Evolutionary conservation across 106 monocot species (phyloP).

Genomic region (Dendrobium chrysotoxum): DNA sequence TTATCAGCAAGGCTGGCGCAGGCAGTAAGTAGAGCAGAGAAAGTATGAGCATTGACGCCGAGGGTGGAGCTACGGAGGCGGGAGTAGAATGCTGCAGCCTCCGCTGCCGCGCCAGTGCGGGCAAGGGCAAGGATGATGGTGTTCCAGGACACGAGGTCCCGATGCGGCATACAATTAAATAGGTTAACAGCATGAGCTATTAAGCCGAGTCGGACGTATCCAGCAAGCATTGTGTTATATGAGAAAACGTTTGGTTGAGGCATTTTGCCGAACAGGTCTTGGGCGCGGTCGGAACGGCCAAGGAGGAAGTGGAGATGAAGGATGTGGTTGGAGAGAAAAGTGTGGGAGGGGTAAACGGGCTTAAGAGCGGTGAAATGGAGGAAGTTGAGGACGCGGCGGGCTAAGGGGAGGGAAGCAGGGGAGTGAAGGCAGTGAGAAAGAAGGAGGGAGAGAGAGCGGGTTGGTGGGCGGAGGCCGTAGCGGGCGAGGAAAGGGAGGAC

Average conservation of each 20-base stretch:
- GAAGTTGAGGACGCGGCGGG: conserved; percentile 37
- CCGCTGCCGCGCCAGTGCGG: conserved; percentile 13
- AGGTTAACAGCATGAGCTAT: conserved; percentile 23
- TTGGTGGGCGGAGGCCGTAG: conserved; percentile 36
- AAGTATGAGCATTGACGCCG: conserved; percentile 38
- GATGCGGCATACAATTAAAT: conserved; percentile 46
- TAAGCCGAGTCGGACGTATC: conserved; percentile 43
- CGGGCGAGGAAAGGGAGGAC: conserved; percentile 41
- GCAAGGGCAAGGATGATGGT: conserved; percentile 58
- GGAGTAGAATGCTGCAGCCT: conserved; percentile 40
- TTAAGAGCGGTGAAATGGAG: conserved; percentile 35
- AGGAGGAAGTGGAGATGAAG: conserved; percentile 36
- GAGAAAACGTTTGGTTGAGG: conserved; percentile 43
- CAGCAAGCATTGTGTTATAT: conserved; percentile 73
- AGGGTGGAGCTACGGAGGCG: conserved; percentile 31
- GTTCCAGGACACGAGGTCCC: conserved; percentile 74
- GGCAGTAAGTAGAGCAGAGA: conserved; percentile 46
- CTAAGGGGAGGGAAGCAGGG: conserved; percentile 16
- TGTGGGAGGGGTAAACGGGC: conserved; percentile 10
- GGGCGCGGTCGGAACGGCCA: conserved; percentile 28
- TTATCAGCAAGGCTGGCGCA: conserved; percentile 35
- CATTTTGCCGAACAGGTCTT: conserved; percentile 55
- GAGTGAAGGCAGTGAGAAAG: conserved; percentile 41
- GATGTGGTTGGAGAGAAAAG: conserved; percentile 48
- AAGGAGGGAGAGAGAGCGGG: conserved; percentile 33